Conservation (phyloP, 306 rosid species). For the Geum urbanum region DNA sequence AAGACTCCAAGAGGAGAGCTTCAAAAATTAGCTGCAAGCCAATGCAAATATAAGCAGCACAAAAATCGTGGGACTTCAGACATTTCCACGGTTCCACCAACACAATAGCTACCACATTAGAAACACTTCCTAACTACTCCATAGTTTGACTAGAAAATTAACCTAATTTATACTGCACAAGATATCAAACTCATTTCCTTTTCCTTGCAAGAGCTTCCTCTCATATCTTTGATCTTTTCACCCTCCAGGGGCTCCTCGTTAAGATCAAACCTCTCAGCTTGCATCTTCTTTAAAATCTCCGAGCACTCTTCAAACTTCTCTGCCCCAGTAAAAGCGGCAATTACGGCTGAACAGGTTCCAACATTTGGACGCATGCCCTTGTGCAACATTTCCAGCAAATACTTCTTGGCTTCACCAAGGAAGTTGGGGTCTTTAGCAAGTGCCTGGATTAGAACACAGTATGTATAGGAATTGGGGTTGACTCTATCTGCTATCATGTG, state of each 20-base stretch:
- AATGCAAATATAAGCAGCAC: too few relatives aligned
- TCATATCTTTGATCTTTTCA: too few relatives aligned
- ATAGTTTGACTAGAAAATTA: too few relatives aligned
- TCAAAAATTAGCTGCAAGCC: too few relatives aligned
- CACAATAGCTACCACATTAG: too few relatives aligned
- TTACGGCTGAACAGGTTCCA: conserved; percentile 38
- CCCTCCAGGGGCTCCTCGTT: not conserved
- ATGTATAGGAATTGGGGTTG: conserved; percentile 63
- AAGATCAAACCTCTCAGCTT: not conserved
- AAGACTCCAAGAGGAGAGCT: too few relatives aligned
- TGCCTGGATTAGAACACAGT: conserved; percentile 49
- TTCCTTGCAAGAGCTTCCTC: too few relatives aligned
- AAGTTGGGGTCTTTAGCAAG: conserved; percentile 39
- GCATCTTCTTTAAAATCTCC: not conserved
- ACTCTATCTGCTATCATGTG: conserved; percentile 20
- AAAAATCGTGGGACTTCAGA: too few relatives aligned
- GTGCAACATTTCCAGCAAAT: conserved; percentile 55
- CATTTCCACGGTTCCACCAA: too few relatives aligned
- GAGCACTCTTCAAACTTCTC: not conserved
- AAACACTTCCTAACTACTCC: too few relatives aligned
- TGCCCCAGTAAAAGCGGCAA: conserved; percentile 49
- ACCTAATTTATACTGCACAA: too few relatives aligned
- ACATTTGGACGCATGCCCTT: conserved; percentile 69
- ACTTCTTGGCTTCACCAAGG: conserved; percentile 45
- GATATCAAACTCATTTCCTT: too few relatives aligned